Evolutionary conservation across 1,284 basidiomycete genomes (phyloP), one percentile per base, ranked within the genome.

Genomic region (Irpex rosettiformis): DNA sequence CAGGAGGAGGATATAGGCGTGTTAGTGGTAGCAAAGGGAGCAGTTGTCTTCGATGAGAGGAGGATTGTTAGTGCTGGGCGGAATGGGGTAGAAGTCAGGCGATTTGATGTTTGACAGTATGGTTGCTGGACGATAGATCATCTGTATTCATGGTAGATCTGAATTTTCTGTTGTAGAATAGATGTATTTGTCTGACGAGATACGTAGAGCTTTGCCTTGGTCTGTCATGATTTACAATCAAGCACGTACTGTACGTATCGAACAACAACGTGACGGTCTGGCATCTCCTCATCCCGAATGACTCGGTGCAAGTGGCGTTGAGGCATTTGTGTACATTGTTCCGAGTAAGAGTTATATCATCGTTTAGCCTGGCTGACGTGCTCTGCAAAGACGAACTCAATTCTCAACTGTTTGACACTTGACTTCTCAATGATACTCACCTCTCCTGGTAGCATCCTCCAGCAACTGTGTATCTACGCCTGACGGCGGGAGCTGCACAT

Each of bases 361-460:
- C 65, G 67, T 54, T 67, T 69, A 57, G 49, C 62, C 22, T 65
- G 62, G 37, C 57, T 60, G 10, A 64, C 65, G n/a, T 66, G 56
- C 61, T 69, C 68, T 69, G 54, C 18, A 37, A n/a, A 29, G n/a
- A n/a, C n/a, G n/a, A n/a, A n/a, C n/a, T n/a, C n/a, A n/a, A n/a
- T n/a, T n/a, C n/a, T n/a, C n/a, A n/a, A n/a, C n/a, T n/a, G n/a
- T n/a, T n/a, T n/a, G n/a, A n/a, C n/a, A n/a, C n/a, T n/a, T n/a
- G n/a, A n/a, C n/a, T n/a, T n/a, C n/a, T n/a, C n/a, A n/a, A 21
- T 37, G 33, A 8, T 10, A 71, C 83, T 64, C 61, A 94, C 93
- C 96, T 88, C 96, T 83, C 71, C 97, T 82, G 52, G 96, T 99
- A 25, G 96, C 97, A 73, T 99, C 97, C 76, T 99, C 97, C 55